Evolutionary conservation across 306 rosid genomes (phyloP).

Genomic region (Trifolium pratense): DNA sequence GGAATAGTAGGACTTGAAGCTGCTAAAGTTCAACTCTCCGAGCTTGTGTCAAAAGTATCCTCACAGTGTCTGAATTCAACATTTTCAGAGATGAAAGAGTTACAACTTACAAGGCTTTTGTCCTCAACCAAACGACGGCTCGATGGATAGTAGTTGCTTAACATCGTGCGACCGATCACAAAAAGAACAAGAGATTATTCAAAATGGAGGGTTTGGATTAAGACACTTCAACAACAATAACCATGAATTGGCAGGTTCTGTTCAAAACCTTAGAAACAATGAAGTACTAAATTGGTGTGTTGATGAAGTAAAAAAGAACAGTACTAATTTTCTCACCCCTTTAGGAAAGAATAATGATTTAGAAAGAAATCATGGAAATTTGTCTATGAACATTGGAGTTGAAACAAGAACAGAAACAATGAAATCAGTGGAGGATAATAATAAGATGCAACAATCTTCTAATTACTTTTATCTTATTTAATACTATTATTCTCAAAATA

Average conservation of each 20-base stretch:
- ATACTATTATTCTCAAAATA: too few species aligned
- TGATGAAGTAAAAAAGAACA: constrained; percentile 51
- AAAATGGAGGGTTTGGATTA: constrained; percentile 47
- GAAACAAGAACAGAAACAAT: constrained; percentile 45
- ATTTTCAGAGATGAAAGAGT: constrained; percentile 65
- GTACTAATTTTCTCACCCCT: constrained; percentile 40
- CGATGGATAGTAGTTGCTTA: constrained; percentile 85
- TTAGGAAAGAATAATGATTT: constrained; percentile 42
- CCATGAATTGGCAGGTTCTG: not conserved
- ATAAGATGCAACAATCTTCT: constrained; percentile 46
- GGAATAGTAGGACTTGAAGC: constrained; percentile 88
- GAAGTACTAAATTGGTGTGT: constrained; percentile 45
- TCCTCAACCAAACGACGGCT: constrained; percentile 68
- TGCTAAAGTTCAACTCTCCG: constrained; percentile 91
- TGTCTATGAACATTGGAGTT: constrained; percentile 68
- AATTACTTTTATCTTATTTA: constrained; percentile 54
- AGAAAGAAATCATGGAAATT: constrained; percentile 52
- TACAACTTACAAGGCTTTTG: constrained; percentile 60
- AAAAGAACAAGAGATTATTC: constrained; percentile 64
- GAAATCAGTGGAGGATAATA: constrained; percentile 43
- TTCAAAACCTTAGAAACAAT: constrained; percentile 16
- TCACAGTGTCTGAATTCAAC: constrained; percentile 79
- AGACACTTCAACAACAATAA: constrained; percentile 50
- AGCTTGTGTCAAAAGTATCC: constrained; percentile 83
- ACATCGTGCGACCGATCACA: constrained; percentile 76